Percentiles rank a stretch among this genome's conserved stretches.
Conservation (phyloP, 208 protist species). For the Acanthamoeba royreba region DNA sequence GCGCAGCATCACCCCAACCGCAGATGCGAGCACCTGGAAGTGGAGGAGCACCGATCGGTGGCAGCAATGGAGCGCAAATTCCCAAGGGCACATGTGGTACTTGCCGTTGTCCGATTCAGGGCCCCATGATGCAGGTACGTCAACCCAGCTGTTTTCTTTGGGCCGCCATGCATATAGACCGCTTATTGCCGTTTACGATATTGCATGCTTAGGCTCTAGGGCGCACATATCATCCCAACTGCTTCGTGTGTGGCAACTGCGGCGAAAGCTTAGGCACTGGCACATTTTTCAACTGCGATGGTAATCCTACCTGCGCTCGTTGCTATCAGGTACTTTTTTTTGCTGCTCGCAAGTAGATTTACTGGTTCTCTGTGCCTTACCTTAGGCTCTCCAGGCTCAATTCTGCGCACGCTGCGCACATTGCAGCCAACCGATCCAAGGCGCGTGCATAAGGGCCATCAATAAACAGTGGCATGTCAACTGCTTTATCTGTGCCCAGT, state of each 20-base stretch:
- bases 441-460: slow-evolving; percentile 25
- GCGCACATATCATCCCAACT: neutral
- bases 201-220: neutral
- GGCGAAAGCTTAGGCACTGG: neutral
- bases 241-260: slow-evolving; percentile 43
- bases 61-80: neutral
- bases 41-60: neutral
- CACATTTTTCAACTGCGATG: slow-evolving; percentile 2
- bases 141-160: neutral
- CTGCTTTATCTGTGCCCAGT: slow-evolving; percentile 44
- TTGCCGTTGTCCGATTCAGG: neutral
- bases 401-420: slow-evolving; percentile 42
- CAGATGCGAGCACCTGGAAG: neutral
- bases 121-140: slow-evolving; percentile 26
- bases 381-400: neutral
- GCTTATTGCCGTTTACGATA: no score
- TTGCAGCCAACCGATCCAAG: slow-evolving; percentile 27
- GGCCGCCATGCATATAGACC: neutral
- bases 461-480: slow-evolving; percentile 41
- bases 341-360: neutral
- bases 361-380: neutral
- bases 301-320: neutral
- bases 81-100: neutral
- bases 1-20: no score
- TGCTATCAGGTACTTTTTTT: slow-evolving; percentile 9